Evolutionary conservation across 345 rosid species (phyloP), one percentile per base, ranked within the genome.

Genomic region (Citropsis articulata): DNA sequence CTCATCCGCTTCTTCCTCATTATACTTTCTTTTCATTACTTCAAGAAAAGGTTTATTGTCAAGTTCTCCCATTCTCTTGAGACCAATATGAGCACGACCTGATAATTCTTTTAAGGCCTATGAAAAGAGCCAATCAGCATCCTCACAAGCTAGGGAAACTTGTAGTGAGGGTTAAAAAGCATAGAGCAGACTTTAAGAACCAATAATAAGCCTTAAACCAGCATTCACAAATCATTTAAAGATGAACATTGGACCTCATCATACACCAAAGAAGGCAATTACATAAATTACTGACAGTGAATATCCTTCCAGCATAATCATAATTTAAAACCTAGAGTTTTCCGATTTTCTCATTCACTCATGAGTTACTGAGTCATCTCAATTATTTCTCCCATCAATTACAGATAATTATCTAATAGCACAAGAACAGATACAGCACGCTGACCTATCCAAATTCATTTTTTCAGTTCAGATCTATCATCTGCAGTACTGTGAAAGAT

Each of bases 1-100:
- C 13, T 88, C 91, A 75, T 94, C 97, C 69, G 94, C 90, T 81
- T 88, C 94, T 59, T 89, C 97, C 79, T 84, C 85, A 28, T 67
- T 79, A 74, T 91, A 96, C 78, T 79, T 91, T 81, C 66, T 82
- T 84, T 86, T 92, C 99, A 96, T 89, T 69, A 87, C 97, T 86
- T 88, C 92, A 69, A 87, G 77, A 84, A 96, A 92, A 5, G 99
- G 97, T 81, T 86, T 84, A 8, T 80, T 79, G 65, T 94, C 93
- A 62, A 96, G 97, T 82, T 96, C 98, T 82, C 99, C 98, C 99
- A 96, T 94, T 85, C 98, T 88, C 88, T 90, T 94, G 75, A 94
- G 90, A 72, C 94, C 91, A 77, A 96, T 88, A 79, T 79, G 81
- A 84, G 81, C 83, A 30, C 85, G 84, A 59, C 5, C 72, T 75